Percentiles rank a stretch among this genome's conserved stretches.
Evolutionary conservation across 345 rosid genomes (phyloP).

Genomic region (Diplotaxis tenuifolia): DNA sequence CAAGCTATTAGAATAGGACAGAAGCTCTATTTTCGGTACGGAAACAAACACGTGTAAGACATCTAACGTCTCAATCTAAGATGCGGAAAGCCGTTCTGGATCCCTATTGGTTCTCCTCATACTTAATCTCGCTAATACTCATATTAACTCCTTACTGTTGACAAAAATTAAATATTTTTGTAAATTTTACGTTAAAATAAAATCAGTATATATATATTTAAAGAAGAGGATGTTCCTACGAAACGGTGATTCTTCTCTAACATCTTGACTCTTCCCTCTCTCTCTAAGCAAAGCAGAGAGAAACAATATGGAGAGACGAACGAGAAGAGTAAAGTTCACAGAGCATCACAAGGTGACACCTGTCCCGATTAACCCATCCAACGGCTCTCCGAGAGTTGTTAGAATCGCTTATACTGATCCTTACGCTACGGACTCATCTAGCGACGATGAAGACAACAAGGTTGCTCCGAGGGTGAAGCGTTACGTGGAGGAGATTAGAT

Average conservation of each 20-base stretch:
- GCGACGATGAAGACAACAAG: slow-evolving; percentile 22
- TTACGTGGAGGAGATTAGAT: slow-evolving; percentile 28
- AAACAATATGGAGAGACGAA: slow-evolving; percentile 30
- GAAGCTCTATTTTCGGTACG: slow-evolving; percentile 26
- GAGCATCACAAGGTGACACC: slow-evolving; percentile 27
- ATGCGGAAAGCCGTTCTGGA: slow-evolving; percentile 32
- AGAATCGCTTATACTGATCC: slow-evolving; percentile 32
- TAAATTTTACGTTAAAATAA: slow-evolving; percentile 6
- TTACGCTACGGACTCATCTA: slow-evolving; percentile 35
- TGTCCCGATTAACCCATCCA: not conserved
- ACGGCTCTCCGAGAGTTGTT: slow-evolving; percentile 17
- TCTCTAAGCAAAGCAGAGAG: not conserved
- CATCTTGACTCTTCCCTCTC: not conserved
- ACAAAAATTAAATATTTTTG: not conserved
- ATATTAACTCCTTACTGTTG: too few relatives aligned
- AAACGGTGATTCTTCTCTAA: slow-evolving; percentile 21
- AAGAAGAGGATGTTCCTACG: slow-evolving; percentile 7
- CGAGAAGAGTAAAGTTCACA: slow-evolving; percentile 35
- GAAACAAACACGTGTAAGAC: slow-evolving; percentile 26
- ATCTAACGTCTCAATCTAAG: slow-evolving; percentile 35
- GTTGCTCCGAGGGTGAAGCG: slow-evolving; percentile 23
- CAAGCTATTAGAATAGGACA: slow-evolving; percentile 30
- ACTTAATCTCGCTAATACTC: too few relatives aligned
- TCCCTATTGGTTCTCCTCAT: not conserved
- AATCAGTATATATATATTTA: slow-evolving; percentile 19